Evolutionary conservation across 768 basidiomycete genomes (phyloP), one percentile per base, ranked within the genome.

Genomic region (Megacollybia marginata): DNA sequence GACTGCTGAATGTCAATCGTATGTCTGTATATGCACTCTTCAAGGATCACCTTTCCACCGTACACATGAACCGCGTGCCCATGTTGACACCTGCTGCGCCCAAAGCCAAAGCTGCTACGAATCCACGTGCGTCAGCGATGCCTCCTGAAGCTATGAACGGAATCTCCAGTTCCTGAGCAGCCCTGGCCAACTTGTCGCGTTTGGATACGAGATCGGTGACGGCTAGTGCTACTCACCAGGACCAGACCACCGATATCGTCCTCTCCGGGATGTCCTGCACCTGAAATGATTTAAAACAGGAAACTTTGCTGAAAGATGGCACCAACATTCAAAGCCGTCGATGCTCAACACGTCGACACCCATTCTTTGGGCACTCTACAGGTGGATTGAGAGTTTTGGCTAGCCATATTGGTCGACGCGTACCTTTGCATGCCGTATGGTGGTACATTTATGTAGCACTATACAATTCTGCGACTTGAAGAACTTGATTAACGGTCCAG

Each of bases 41-140:
- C 51, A 6, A 31, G 10, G 57, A 64, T 44, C 59, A 83, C 80
- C 83, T 81, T 64, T 96, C 92, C 10, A 83, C 79, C 1, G 92
- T 94, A 63, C 87, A 88, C 89, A 95, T 86, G 70, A 96, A 94
- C 5, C 92, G 80, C 9, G 92, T 93, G 11, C 88, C 93, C 86
- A 92, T 89, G 59, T 93, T 95, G 11, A 87, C 74, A 42, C 92
- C 93, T 32, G 74, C 73, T 50, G 88, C 90, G 52, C 92, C 92
- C 2, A 95, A 70, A 3, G 91, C 78, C 46, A 97, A 68, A 4
- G 86, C 85, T 40, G 88, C 83, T 10, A 82, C 91, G 51, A 95
- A 68, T 1, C 94, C 93, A 15, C 88, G 79, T 0, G 81, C 84
- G 65, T 96, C 87, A 9, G 86, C 93, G 53, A 96, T 78, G 9